Percentiles rank a stretch among this genome's conserved stretches.
These are phyloP conservation scores for Trametes elegans DNA, from an alignment of 768 basidiomycete species.

Conservation along the genomic window DNA sequence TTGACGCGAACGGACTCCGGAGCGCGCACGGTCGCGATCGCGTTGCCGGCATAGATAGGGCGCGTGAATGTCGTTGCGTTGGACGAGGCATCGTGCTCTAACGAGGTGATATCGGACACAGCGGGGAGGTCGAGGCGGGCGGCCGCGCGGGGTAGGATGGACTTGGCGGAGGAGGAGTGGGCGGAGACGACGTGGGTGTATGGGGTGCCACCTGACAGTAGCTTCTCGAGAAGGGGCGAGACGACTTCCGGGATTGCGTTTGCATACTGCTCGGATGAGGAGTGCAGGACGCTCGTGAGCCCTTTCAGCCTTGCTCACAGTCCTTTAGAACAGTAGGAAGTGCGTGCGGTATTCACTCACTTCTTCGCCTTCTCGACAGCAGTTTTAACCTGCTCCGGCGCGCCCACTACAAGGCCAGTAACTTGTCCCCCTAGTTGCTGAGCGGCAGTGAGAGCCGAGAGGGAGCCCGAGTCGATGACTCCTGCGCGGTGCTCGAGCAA, in stretches of 20 bases:
- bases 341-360: conserved; percentile 41
- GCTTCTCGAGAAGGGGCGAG: conserved; percentile 77
- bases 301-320: conserved; percentile 56
- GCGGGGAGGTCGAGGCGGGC: conserved; percentile 87
- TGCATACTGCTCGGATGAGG: conserved; percentile 66
- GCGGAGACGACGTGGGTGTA: conserved; percentile 93
- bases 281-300: conserved; percentile 64
- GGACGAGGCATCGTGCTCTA: conserved; percentile 67
- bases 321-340: background rate
- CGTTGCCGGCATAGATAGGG: conserved; percentile 97
- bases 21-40: conserved; percentile 88
- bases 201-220: conserved; percentile 58
- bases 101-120: conserved; percentile 84
- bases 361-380: conserved; percentile 79
- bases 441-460: conserved; percentile 92
- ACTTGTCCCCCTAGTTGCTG: conserved; percentile 82
- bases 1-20: conserved; percentile 78
- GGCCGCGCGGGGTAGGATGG: conserved; percentile 88
- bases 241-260: conserved; percentile 72
- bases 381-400: conserved; percentile 58
- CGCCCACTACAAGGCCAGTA: conserved; percentile 74
- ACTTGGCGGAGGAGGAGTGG: conserved; percentile 90
- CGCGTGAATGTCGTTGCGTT: conserved; percentile 85
- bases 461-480: conserved; percentile 75
- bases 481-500: conserved; percentile 86